These are phyloP conservation scores for Bipolaris cookei DNA, from an alignment of 2,329 filamentous ascomycete species.

Conservation along the genomic window DNA sequence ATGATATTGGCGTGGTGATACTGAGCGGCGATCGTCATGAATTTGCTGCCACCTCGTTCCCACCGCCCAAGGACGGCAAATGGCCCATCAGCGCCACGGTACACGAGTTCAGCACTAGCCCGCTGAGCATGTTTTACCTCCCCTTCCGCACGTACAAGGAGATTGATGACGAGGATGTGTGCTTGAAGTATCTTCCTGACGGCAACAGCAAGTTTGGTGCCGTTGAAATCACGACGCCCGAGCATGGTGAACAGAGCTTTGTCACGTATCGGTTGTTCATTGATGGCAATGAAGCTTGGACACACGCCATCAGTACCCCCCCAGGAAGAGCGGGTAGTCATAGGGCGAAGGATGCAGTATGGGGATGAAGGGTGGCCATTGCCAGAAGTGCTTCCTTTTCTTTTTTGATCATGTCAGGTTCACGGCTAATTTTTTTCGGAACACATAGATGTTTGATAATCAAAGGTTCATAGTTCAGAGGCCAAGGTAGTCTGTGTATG, in stretches of 20 bases:
- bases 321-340: constrained; percentile 49
- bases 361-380: constrained; percentile 41
- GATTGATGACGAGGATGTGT: constrained; percentile 79
- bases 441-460: no score
- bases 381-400: background rate
- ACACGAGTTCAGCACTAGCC: constrained; percentile 91
- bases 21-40: constrained; percentile 95
- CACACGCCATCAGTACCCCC: constrained; percentile 56
- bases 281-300: constrained; percentile 81
- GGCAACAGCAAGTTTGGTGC: constrained; percentile 90
- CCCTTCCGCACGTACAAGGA: constrained; percentile 84
- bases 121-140: constrained; percentile 91
- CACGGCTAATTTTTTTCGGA: no score
- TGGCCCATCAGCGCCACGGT: constrained; percentile 61
- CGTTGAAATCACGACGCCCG: constrained; percentile 75
- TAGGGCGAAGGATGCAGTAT: constrained; percentile 55
- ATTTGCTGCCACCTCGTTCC: constrained; percentile 85
- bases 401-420: no score
- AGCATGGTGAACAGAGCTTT: constrained; percentile 69
- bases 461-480: no score
- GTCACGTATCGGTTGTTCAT: constrained; percentile 83
- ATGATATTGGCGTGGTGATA: constrained; percentile 78
- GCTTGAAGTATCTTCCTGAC: constrained; percentile 83
- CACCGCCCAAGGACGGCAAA: constrained; percentile 65
- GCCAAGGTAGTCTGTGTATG: no score